A percentile compares a stretch with the other conserved stretches of the same genome.
Conservation (phyloP, 768 basidiomycete species). For the Dentipellis sp. region DNA sequence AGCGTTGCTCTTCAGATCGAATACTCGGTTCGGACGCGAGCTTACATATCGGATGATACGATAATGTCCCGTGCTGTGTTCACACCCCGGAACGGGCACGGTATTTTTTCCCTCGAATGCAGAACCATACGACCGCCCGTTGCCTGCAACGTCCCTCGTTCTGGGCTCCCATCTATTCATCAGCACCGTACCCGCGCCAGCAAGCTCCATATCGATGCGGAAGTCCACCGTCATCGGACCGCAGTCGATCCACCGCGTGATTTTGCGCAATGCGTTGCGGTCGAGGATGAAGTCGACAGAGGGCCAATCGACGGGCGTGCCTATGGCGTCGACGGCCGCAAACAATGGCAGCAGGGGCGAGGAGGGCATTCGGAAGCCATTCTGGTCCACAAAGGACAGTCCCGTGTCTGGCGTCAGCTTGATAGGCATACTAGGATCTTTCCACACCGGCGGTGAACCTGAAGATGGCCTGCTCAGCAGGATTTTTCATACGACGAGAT, state of each 20-base stretch:
- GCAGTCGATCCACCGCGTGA: not conserved
- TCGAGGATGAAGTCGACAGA: not conserved
- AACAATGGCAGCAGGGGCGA: not conserved
- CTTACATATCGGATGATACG: not conserved
- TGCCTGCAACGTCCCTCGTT: slow-evolving; percentile 8
- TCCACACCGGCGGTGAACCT: not conserved
- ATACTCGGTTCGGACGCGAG: not conserved
- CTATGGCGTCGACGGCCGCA: not conserved
- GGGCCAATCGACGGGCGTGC: slow-evolving; percentile 6
- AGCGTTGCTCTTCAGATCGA: not conserved
- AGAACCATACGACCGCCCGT: slow-evolving; percentile 39
- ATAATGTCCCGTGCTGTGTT: slow-evolving; percentile 33
- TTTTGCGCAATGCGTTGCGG: not conserved
- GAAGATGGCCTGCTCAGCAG: not conserved
- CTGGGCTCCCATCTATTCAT: slow-evolving; percentile 2
- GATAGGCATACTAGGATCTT: not conserved
- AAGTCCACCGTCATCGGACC: not conserved
- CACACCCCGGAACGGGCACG: slow-evolving; percentile 32
- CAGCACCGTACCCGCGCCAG: not conserved
- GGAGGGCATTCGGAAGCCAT: not conserved
- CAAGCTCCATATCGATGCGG: not conserved
- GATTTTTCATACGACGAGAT: not conserved
- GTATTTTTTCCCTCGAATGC: slow-evolving; percentile 56
- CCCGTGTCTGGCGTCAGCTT: not conserved
- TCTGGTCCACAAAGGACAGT: not conserved